A percentile compares a stretch with the other conserved stretches of the same genome.
Evolutionary conservation across 2,329 filamentous ascomycete species (phyloP).

Genomic region (Chalaropsis thielavioides): DNA sequence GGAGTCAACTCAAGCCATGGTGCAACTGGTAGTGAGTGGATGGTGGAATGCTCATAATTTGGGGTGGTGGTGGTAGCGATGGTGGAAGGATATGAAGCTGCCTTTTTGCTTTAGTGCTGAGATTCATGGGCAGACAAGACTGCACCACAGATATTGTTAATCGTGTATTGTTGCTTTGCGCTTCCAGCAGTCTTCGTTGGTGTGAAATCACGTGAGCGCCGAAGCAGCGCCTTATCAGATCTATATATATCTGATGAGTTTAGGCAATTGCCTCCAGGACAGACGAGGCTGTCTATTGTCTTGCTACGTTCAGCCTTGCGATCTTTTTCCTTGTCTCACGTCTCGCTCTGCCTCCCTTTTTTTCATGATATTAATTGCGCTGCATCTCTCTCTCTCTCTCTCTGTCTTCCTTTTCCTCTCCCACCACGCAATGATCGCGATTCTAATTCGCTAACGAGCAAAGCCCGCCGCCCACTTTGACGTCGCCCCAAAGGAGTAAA

Average conservation of each 20-base stretch:
- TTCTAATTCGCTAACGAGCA: neutral
- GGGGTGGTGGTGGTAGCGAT: neutral
- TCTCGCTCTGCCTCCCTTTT: neutral
- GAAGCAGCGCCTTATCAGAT: neutral
- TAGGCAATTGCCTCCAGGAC: neutral
- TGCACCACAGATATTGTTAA: neutral
- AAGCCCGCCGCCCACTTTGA: neutral
- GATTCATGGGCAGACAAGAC: neutral
- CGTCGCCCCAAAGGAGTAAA: neutral
- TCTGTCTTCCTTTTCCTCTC: neutral
- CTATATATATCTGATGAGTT: neutral
- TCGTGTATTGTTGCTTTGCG: neutral
- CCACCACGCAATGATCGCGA: neutral
- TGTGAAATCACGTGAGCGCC: neutral
- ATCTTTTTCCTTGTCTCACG: too few relatives aligned
- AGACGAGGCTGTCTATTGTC: neutral
- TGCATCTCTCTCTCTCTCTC: too few relatives aligned
- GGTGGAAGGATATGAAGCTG: neutral
- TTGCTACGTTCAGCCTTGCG: neutral
- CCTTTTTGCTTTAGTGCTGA: neutral
- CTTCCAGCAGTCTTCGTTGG: neutral
- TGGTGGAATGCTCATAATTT: neutral
- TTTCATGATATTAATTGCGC: neutral
- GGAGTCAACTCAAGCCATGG: slow-evolving; percentile 10
- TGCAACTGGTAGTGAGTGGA: slow-evolving; percentile 3